phyloP scores from a whole-genome alignment of 2,329 filamentous ascomycete species.

The Beauveria bassiana region DNA sequence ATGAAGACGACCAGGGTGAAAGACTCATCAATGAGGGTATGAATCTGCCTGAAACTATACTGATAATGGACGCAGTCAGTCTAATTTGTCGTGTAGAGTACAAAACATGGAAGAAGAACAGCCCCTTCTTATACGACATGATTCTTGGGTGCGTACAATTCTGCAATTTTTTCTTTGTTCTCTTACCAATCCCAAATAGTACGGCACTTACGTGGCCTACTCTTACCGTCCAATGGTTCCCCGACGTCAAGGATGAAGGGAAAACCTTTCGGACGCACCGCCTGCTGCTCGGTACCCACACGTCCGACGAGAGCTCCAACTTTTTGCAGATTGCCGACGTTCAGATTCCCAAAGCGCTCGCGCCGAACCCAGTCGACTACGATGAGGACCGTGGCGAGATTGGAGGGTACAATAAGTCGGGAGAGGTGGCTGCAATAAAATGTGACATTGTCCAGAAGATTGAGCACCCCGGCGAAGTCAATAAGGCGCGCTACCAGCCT shows the following conservation, averaged over 20 bases:
- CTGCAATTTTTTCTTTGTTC: constrained; percentile 2
- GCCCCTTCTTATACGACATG: constrained; percentile 96
- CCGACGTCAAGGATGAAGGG: constrained; percentile 82
- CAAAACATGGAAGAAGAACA: constrained; percentile 99
- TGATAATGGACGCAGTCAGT: neutral
- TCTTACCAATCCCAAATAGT: constrained; percentile 31
- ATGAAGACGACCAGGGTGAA: constrained; percentile 66
- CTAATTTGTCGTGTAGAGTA: constrained; percentile 56
- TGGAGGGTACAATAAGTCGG: constrained; percentile 77
- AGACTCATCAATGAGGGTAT: constrained; percentile 92
- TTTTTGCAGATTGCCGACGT: constrained; percentile 93
- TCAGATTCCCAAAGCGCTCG: constrained; percentile 74
- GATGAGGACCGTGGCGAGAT: constrained; percentile 90
- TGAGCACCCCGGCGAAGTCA: constrained; percentile 92
- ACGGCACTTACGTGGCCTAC: constrained; percentile 97
- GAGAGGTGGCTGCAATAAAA: constrained; percentile 64
- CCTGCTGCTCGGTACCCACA: constrained; percentile 89
- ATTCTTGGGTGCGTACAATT: constrained; percentile 63
- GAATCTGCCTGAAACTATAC: no score
- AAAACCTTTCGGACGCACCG: constrained; percentile 85
- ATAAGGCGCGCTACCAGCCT: constrained; percentile 96
- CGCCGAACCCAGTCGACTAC: constrained; percentile 73
- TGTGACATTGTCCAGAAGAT: constrained; percentile 95
- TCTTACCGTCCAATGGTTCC: constrained; percentile 95
- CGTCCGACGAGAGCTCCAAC: constrained; percentile 75